Percentiles rank a stretch among this genome's conserved stretches.
These are phyloP conservation scores for Penicillium sumatraense DNA, from an alignment of 2,329 filamentous ascomycete species.

Conservation along the genomic window DNA sequence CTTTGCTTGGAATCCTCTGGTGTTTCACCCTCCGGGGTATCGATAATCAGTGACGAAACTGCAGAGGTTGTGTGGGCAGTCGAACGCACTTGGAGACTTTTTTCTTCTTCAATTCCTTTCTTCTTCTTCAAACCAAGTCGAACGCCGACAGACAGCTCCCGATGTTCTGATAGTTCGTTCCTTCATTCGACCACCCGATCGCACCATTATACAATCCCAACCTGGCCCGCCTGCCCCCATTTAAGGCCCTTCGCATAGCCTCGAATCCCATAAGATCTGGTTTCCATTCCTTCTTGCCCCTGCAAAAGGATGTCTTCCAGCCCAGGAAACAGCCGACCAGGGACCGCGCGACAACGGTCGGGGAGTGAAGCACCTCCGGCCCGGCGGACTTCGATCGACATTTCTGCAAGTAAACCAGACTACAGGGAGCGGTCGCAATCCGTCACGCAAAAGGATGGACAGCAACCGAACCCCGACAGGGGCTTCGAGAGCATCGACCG, in stretches of 20 bases:
- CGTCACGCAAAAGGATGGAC: slow-evolving; percentile 7
- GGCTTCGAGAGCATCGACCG: slow-evolving; percentile 55
- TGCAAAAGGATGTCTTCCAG: slow-evolving; percentile 10
- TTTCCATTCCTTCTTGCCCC: background rate
- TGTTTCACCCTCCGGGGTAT: slow-evolving; percentile 7
- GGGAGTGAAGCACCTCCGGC: background rate
- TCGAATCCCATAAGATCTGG: background rate
- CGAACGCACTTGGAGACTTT: background rate
- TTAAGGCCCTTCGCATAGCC: background rate
- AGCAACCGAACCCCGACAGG: slow-evolving; percentile 3
- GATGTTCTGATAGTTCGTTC: background rate
- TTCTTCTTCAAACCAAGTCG: too few relatives aligned
- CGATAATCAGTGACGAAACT: slow-evolving; percentile 5
- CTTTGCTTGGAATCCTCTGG: background rate
- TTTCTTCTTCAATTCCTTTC: background rate
- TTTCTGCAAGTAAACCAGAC: background rate
- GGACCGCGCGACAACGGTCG: slow-evolving; percentile 11
- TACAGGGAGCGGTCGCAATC: slow-evolving; percentile 26
- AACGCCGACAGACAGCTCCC: too few relatives aligned
- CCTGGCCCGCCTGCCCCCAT: background rate
- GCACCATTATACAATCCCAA: background rate
- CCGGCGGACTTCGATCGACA: background rate
- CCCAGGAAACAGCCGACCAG: background rate
- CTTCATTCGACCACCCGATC: background rate
- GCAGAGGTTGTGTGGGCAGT: background rate